Percentiles rank a stretch among this genome's conserved stretches.
phyloP scores from a whole-genome alignment of 495 filamentous ascomycete genomes.

The Penicillium malachiteum region DNA sequence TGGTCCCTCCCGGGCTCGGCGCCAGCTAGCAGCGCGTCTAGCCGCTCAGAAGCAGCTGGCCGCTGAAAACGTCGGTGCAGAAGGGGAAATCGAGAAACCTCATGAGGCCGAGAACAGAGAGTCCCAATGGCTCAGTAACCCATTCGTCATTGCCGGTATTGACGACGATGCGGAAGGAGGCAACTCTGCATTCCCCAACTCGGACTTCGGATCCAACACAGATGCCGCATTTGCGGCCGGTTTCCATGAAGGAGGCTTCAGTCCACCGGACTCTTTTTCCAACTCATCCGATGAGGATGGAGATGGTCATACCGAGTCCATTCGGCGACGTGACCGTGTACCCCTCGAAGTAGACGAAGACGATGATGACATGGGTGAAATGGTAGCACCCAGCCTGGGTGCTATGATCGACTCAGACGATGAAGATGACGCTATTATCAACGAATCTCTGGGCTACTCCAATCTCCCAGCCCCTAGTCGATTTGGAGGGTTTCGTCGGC shows the following conservation, averaged over 20 bases:
- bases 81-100: slow-evolving; percentile 7
- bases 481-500: slow-evolving; percentile 35
- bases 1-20: slow-evolving; percentile 79
- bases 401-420: slow-evolving; percentile 47
- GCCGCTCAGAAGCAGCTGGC: slow-evolving; percentile 74
- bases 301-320: slow-evolving; percentile 33
- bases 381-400: slow-evolving; percentile 42
- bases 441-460: slow-evolving; percentile 46
- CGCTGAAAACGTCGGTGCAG: slow-evolving; percentile 27
- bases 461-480: slow-evolving; percentile 35
- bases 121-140: slow-evolving; percentile 41
- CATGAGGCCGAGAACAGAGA: slow-evolving; percentile 20
- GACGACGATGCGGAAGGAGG: slow-evolving; percentile 48
- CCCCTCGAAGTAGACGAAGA: slow-evolving; percentile 50
- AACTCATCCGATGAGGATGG: slow-evolving; percentile 44
- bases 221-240: slow-evolving; percentile 34
- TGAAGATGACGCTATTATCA: slow-evolving; percentile 50
- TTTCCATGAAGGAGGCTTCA: slow-evolving; percentile 44
- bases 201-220: slow-evolving; percentile 32
- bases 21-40: slow-evolving; percentile 79
- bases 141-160: slow-evolving; percentile 44
- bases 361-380: slow-evolving; percentile 51
- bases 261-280: slow-evolving; percentile 42
- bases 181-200: slow-evolving; percentile 37
- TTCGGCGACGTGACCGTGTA: slow-evolving; percentile 38